Evolutionary conservation across 176 grass and related monocot genomes (phyloP).

Genomic region (Cymbopogon citratus): DNA sequence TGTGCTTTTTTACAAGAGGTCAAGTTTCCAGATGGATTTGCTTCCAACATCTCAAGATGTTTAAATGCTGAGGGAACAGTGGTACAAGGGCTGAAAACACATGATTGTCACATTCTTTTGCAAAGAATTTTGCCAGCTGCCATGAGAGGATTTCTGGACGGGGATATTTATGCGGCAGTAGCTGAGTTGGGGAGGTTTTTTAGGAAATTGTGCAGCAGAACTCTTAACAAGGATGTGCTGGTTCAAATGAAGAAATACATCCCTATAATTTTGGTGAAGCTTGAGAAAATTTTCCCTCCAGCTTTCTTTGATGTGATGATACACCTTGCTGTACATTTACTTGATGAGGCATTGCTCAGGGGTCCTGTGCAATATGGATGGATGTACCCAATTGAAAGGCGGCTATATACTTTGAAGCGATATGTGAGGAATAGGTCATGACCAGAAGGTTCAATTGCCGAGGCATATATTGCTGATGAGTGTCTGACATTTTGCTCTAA

Average conservation of each 20-base stretch:
- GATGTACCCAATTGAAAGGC: too few relatives aligned
- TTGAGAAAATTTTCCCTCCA: too few relatives aligned
- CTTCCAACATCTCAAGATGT: slow-evolving; percentile 9
- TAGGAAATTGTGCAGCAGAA: background rate
- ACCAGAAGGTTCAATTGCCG: too few relatives aligned
- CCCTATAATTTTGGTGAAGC: too few relatives aligned
- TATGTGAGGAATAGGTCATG: too few relatives aligned
- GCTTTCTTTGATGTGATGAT: too few relatives aligned
- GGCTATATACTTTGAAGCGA: too few relatives aligned
- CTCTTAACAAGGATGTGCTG: background rate
- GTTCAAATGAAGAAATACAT: background rate
- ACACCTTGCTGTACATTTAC: too few relatives aligned
- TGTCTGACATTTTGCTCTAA: too few relatives aligned
- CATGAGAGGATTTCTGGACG: background rate
- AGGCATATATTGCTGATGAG: too few relatives aligned
- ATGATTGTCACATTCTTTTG: slow-evolving; percentile 19
- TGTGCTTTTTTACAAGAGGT: background rate
- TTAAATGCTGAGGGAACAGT: background rate
- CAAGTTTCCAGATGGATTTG: background rate
- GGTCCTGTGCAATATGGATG: too few relatives aligned
- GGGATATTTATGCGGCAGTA: background rate
- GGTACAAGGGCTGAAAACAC: background rate
- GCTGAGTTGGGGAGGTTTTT: background rate
- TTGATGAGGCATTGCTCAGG: too few relatives aligned
- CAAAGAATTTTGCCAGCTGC: background rate